Percentiles rank a stretch among this genome's conserved stretches.
These are phyloP conservation scores for Neurospora tetrasperma DNA, from an alignment of 495 filamentous ascomycete species.

Conservation along the genomic window DNA sequence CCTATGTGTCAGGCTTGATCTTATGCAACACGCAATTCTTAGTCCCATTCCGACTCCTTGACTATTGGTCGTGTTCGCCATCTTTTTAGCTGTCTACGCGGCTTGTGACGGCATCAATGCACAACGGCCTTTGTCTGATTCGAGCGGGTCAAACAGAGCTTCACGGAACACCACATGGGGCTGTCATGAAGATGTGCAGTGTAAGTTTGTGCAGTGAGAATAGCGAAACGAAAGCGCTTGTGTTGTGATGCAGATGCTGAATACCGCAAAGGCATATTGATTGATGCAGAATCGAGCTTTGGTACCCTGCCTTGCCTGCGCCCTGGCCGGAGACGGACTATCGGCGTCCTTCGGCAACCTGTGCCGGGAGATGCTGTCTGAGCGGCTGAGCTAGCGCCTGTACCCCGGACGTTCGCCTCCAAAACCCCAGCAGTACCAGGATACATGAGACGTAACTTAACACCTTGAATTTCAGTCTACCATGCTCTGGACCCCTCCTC, in stretches of 20 bases:
- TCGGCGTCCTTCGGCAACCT: slow-evolving; percentile 11
- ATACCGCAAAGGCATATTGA: background rate
- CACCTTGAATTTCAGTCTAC: background rate
- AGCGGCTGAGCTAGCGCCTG: slow-evolving; percentile 18
- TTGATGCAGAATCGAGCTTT: slow-evolving; percentile 15
- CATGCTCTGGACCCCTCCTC: background rate
- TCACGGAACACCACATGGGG: slow-evolving; percentile 4
- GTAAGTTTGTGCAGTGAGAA: background rate
- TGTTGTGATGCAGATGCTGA: background rate
- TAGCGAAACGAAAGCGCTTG: background rate
- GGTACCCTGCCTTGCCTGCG: slow-evolving; percentile 1
- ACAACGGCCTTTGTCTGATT: slow-evolving; percentile 14
- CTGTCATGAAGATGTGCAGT: background rate
- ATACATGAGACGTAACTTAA: background rate
- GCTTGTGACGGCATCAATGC: background rate
- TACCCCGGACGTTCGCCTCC: slow-evolving; percentile 22
- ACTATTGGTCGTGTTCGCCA: background rate
- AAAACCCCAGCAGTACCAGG: slow-evolving; percentile 17
- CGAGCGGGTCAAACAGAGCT: slow-evolving; percentile 16
- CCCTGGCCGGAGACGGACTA: slow-evolving; percentile 11
- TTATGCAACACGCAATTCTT: background rate
- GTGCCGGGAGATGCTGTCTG: slow-evolving; percentile 9
- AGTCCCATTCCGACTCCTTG: background rate
- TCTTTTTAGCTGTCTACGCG: background rate
- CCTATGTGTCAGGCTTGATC: background rate